Percentiles rank a stretch among this genome's conserved stretches.
Conservation (phyloP, 2,329 filamentous ascomycete genomes). For the Periconia digitata region DNA sequence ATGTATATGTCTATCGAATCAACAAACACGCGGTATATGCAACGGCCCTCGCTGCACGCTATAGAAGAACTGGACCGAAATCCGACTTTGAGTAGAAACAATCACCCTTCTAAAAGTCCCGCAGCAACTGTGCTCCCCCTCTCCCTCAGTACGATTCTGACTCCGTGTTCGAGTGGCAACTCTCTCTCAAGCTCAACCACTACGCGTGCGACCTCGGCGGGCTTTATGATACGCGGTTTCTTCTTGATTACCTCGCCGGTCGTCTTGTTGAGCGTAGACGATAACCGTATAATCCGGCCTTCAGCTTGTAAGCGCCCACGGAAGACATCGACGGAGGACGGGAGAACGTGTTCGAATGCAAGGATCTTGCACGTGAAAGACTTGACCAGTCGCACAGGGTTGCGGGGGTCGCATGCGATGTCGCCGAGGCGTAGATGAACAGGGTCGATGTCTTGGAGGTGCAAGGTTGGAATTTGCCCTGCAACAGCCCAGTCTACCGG, state of each 20-base stretch:
- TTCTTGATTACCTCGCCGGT: constrained; percentile 77
- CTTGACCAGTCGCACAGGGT: constrained; percentile 70
- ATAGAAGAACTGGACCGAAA: too few species aligned
- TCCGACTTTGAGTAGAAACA: too few species aligned
- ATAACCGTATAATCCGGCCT: constrained; percentile 71
- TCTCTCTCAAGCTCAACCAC: constrained; percentile 71
- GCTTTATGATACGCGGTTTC: constrained; percentile 80
- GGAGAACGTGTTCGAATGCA: constrained; percentile 86
- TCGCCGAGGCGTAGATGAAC: constrained; percentile 78
- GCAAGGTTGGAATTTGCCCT: constrained; percentile 84
- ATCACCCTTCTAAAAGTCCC: constrained; percentile 68
- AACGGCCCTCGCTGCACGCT: too few species aligned
- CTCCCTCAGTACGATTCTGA: constrained; percentile 77
- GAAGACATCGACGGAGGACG: constrained; percentile 87
- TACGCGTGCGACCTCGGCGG: constrained; percentile 75
- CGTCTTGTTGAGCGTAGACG: constrained; percentile 74
- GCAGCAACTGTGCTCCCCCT: constrained; percentile 85
- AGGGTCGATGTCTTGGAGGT: constrained; percentile 81
- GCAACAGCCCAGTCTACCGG: constrained; percentile 86
- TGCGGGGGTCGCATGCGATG: constrained; percentile 72
- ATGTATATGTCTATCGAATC: too few species aligned
- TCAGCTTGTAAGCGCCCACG: constrained; percentile 78
- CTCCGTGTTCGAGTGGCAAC: constrained; percentile 78
- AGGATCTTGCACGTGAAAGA: constrained; percentile 81
- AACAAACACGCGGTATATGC: too few species aligned